Evolutionary conservation across 148 eudicot genomes (phyloP).

Genomic region (Dysphania ambrosioides): DNA sequence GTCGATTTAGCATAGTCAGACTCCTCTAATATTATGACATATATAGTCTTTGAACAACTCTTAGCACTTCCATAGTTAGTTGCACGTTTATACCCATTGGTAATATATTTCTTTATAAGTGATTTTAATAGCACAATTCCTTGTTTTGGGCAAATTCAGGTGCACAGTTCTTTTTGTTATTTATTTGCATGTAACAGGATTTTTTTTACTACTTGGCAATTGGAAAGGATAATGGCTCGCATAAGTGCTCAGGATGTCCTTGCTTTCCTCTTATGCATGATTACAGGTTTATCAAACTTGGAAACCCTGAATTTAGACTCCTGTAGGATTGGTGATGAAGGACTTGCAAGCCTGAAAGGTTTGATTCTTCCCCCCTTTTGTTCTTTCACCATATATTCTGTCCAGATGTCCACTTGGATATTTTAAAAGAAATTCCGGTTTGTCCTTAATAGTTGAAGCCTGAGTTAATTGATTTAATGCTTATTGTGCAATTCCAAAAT

Average conservation of each 20-base stretch:
- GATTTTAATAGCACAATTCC: not conserved
- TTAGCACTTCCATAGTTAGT: not conserved
- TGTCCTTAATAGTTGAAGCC: not conserved
- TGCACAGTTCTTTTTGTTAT: not conserved
- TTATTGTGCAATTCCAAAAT: not conserved
- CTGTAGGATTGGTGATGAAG: constrained; percentile 77
- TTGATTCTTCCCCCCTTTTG: not conserved
- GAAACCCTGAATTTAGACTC: constrained; percentile 93
- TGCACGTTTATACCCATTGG: not conserved
- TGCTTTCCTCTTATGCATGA: not conserved
- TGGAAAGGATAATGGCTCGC: not conserved
- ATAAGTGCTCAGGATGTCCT: not conserved
- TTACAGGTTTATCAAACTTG: constrained; percentile 65
- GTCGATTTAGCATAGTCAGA: not conserved
- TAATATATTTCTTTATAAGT: not conserved
- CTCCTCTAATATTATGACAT: not conserved
- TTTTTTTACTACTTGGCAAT: not conserved
- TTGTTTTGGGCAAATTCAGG: too few relatives aligned
- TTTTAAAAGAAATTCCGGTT: not conserved
- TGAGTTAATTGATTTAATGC: not conserved
- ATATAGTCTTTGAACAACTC: not conserved
- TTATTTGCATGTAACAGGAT: not conserved
- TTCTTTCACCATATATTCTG: not conserved
- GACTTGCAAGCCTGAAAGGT: constrained; percentile 57
- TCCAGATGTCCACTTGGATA: not conserved